A percentile compares a stretch with the other conserved stretches of the same genome.
Conservation (phyloP, 306 rosid genomes). For the Quercus rubra region DNA sequence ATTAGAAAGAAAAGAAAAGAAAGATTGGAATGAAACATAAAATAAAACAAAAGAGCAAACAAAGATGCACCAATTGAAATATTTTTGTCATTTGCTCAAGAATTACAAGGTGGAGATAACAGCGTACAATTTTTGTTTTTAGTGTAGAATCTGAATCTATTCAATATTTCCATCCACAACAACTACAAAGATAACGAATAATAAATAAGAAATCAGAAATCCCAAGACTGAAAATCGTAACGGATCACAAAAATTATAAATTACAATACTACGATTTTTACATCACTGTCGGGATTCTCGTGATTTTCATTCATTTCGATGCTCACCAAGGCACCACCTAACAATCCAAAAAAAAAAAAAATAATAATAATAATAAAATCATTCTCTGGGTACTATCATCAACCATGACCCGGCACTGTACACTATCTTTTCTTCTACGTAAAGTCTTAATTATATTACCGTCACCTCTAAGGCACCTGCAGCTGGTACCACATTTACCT, state of each 20-base stretch:
- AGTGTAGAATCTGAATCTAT: neutral
- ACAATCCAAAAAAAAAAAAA: conserved; percentile 15
- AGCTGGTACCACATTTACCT: conserved; percentile 6
- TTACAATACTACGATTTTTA: neutral
- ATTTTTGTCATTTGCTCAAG: neutral
- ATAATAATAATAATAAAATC: neutral
- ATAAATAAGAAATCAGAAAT: neutral
- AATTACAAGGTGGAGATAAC: neutral
- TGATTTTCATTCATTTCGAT: conserved; percentile 56
- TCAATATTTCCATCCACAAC: neutral
- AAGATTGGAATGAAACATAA: too few relatives aligned
- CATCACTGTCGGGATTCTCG: conserved; percentile 45
- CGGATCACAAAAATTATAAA: neutral
- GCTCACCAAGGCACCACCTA: conserved; percentile 28
- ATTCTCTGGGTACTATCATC: conserved; percentile 21
- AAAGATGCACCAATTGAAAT: neutral
- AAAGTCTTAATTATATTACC: conserved; percentile 32
- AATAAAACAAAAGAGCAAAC: neutral
- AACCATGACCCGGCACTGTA: conserved; percentile 27
- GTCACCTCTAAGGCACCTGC: conserved; percentile 20
- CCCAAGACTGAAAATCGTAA: neutral
- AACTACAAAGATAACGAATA: neutral
- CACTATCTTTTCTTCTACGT: conserved; percentile 44
- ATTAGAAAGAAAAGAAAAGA: too few relatives aligned
- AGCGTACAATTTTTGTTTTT: neutral